These are phyloP conservation scores for Leucosporidium scottii DNA, from an alignment of 768 basidiomycete genomes.

Conservation along the genomic window DNA sequence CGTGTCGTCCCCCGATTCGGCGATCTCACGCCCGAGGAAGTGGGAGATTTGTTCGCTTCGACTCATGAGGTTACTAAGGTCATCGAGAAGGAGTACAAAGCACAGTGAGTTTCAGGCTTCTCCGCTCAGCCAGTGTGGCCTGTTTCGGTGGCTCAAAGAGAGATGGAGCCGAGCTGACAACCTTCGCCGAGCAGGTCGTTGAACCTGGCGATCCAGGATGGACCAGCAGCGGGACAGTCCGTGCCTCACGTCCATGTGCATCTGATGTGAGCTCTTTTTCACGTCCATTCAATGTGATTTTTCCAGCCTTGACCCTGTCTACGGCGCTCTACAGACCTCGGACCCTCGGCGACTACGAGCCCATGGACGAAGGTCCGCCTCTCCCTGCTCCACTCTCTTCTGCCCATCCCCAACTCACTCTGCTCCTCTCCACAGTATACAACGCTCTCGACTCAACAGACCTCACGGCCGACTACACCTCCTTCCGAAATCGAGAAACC, in stretches of 20 bases:
- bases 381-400: background rate
- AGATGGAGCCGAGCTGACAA: no score
- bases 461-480: constrained; percentile 28
- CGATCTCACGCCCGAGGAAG: constrained; percentile 54
- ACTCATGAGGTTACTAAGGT: constrained; percentile 71
- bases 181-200: constrained; percentile 3
- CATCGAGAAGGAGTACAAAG: constrained; percentile 73
- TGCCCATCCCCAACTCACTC: background rate
- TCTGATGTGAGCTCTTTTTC: constrained; percentile 47
- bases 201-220: constrained; percentile 31
- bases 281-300: no score
- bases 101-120: constrained; percentile 58
- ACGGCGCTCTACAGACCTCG: constrained; percentile 50
- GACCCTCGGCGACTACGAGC: constrained; percentile 49
- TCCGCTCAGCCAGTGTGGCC: no score
- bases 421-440: constrained; percentile 42
- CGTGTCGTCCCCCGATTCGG: constrained; percentile 51
- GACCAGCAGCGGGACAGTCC: constrained; percentile 65
- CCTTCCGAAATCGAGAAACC: no score
- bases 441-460: constrained; percentile 66
- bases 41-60: constrained; percentile 69
- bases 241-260: constrained; percentile 95
- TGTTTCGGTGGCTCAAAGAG: no score
- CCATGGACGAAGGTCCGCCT: constrained; percentile 40
- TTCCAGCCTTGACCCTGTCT: no score